Evolutionary conservation across 164 flowering plant genomes (phyloP).

Genomic region (Buxus sempervirens): DNA sequence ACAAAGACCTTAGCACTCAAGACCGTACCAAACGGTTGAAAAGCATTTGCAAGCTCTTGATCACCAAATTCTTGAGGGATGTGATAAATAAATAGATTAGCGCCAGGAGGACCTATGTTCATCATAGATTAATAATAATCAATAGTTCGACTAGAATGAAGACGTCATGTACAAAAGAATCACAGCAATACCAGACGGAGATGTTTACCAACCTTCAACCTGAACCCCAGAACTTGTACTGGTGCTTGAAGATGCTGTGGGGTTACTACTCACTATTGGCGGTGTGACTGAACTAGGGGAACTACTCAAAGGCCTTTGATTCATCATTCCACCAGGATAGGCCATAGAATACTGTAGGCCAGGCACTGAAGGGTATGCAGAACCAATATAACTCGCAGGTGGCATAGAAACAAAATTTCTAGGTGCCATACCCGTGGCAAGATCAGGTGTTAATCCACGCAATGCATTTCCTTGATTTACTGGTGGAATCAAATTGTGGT

Average conservation of each 20-base stretch:
- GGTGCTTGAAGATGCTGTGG: slow-evolving; percentile 50
- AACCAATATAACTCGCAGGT: slow-evolving; percentile 62
- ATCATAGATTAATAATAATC: slow-evolving; percentile 9
- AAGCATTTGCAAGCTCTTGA: slow-evolving; percentile 83
- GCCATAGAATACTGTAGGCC: slow-evolving; percentile 76
- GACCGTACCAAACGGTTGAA: slow-evolving; percentile 79
- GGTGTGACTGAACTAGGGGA: slow-evolving; percentile 56
- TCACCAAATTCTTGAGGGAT: slow-evolving; percentile 99
- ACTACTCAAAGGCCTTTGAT: slow-evolving; percentile 54
- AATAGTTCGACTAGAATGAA: slow-evolving; percentile 8
- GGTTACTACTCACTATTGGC: slow-evolving; percentile 34
- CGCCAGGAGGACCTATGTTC: slow-evolving; percentile 90
- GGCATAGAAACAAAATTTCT: slow-evolving; percentile 62
- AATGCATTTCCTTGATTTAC: slow-evolving; percentile 68
- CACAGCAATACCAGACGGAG: slow-evolving; percentile 2
- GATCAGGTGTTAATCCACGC: slow-evolving; percentile 59
- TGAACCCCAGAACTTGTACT: slow-evolving; percentile 67
- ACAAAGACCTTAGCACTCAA: slow-evolving; percentile 96
- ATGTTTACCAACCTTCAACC: slow-evolving; percentile 66
- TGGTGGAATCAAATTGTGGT: slow-evolving; percentile 64
- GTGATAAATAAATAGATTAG: slow-evolving; percentile 94
- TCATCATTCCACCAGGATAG: slow-evolving; percentile 73
- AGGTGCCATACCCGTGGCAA: slow-evolving; percentile 49
- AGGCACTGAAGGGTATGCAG: slow-evolving; percentile 65
- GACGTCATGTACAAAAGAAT: background rate